Conservation (phyloP, 2,329 filamentous ascomycete species). For the Coniochaeta prunicola region DNA sequence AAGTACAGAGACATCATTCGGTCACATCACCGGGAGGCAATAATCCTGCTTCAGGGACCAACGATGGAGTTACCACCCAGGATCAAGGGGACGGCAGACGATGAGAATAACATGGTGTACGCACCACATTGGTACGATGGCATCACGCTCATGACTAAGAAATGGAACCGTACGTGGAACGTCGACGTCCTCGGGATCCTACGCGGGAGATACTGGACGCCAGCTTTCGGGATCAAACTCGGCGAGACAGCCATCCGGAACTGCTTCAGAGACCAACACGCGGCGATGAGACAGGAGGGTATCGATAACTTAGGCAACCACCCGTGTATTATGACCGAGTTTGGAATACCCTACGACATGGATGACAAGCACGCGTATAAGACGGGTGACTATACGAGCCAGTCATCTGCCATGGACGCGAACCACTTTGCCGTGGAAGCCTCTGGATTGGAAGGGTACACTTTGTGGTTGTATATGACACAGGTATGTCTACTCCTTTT, state of each 20-base stretch:
- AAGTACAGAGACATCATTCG: conserved; percentile 70
- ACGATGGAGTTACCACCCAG: conserved; percentile 85
- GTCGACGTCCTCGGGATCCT: conserved; percentile 91
- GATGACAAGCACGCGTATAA: conserved; percentile 93
- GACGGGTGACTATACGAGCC: conserved; percentile 90
- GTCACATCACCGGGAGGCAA: conserved; percentile 66
- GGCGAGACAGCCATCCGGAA: conserved; percentile 93
- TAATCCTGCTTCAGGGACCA: conserved; percentile 86
- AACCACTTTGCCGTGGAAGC: conserved; percentile 92
- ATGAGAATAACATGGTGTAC: conserved; percentile 86
- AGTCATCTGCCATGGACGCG: conserved; percentile 87
- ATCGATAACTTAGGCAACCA: conserved; percentile 82
- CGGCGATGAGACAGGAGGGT: conserved; percentile 76
- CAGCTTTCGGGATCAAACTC: conserved; percentile 85
- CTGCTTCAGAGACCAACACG: conserved; percentile 82
- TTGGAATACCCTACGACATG: conserved; percentile 98
- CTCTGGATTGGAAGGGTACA: conserved; percentile 74
- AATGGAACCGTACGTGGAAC: conserved; percentile 97
- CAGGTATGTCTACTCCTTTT: conserved; percentile 38
- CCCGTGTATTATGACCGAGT: conserved; percentile 86
- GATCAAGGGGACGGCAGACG: conserved; percentile 81
- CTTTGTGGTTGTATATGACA: conserved; percentile 79
- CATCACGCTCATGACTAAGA: conserved; percentile 93
- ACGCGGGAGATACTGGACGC: conserved; percentile 79
- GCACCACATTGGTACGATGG: conserved; percentile 96